phyloP scores from a whole-genome alignment of 768 basidiomycete species.

The Daedaleopsis sinensis region DNA sequence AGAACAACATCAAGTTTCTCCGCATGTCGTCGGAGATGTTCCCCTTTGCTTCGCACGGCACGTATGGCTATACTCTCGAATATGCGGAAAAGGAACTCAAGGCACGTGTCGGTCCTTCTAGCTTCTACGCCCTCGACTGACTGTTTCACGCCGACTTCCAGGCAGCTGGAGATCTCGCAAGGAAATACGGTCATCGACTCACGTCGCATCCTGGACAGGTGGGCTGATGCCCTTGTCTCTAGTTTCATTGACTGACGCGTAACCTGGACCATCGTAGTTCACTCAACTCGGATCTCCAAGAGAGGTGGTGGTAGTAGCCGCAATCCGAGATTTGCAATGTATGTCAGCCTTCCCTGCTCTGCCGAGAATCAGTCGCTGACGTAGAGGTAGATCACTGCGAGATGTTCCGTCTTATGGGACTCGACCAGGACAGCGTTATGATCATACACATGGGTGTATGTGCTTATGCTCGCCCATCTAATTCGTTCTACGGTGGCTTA shows the following conservation, averaged over 20 bases:
- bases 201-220: slow-evolving; percentile 87
- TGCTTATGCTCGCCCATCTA: neutral
- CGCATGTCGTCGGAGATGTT: slow-evolving; percentile 92
- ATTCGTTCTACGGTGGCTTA: neutral
- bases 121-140: slow-evolving; percentile 12
- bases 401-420: slow-evolving; percentile 83
- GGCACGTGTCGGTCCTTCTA: slow-evolving; percentile 23
- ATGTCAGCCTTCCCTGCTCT: neutral
- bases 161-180: slow-evolving; percentile 49
- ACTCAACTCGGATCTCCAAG: slow-evolving; percentile 83
- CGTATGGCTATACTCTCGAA: slow-evolving; percentile 79
- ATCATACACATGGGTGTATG: slow-evolving; percentile 82
- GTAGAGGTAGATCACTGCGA: slow-evolving; percentile 65
- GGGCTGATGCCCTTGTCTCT: neutral
- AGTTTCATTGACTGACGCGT: too few relatives aligned
- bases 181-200: slow-evolving; percentile 57
- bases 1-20: slow-evolving; percentile 84
- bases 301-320: slow-evolving; percentile 70
- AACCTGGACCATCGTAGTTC: slow-evolving; percentile 40
- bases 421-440: slow-evolving; percentile 85
- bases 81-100: slow-evolving; percentile 65
- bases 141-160: neutral
- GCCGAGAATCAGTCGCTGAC: neutral
- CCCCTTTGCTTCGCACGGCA: slow-evolving; percentile 84
- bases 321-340: slow-evolving; percentile 77